These are phyloP conservation scores for Ogataea pilisensis DNA, from an alignment of 805 yeast genomes.

Conservation along the genomic window DNA sequence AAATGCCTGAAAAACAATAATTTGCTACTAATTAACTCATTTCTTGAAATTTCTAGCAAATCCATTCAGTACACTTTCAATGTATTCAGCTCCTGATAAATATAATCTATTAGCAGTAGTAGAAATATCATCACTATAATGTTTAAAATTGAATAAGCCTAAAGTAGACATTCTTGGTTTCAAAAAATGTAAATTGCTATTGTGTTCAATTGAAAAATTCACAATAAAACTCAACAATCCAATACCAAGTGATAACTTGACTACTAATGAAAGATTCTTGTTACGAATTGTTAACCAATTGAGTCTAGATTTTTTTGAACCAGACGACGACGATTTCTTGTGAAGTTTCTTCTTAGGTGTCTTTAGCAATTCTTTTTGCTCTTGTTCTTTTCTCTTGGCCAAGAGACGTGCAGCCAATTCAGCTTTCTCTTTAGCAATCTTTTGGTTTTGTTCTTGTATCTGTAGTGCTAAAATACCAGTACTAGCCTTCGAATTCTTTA, in stretches of 20 bases:
- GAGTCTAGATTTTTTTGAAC: constrained; percentile 1
- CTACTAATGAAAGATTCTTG: constrained; percentile 14
- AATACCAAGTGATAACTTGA: constrained; percentile 18
- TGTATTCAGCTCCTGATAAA: constrained; percentile 9
- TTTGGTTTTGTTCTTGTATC: constrained; percentile 9
- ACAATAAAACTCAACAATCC: constrained; percentile 17
- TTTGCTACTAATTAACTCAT: background rate
- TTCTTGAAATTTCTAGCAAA: constrained; percentile 1
- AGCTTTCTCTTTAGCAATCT: constrained; percentile 4
- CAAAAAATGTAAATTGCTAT: constrained; percentile 4
- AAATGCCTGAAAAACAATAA: background rate
- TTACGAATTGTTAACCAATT: constrained; percentile 9
- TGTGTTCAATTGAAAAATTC: constrained; percentile 8
- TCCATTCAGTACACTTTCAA: constrained; percentile 13
- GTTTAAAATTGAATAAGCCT: constrained; percentile 2
- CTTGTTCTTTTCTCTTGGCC: constrained; percentile 4
- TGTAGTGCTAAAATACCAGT: constrained; percentile 14
- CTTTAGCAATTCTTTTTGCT: constrained; percentile 2
- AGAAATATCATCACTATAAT: background rate
- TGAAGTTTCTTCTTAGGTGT: constrained; percentile 1
- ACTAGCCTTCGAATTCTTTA: constrained; percentile 11
- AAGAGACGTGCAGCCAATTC: background rate
- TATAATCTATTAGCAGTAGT: constrained; percentile 3
- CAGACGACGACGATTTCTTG: background rate
- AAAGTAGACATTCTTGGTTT: constrained; percentile 8